Conservation (phyloP, 225 moss, liverwort and hornwort species). For the Physcomitrellopsis africana region DNA sequence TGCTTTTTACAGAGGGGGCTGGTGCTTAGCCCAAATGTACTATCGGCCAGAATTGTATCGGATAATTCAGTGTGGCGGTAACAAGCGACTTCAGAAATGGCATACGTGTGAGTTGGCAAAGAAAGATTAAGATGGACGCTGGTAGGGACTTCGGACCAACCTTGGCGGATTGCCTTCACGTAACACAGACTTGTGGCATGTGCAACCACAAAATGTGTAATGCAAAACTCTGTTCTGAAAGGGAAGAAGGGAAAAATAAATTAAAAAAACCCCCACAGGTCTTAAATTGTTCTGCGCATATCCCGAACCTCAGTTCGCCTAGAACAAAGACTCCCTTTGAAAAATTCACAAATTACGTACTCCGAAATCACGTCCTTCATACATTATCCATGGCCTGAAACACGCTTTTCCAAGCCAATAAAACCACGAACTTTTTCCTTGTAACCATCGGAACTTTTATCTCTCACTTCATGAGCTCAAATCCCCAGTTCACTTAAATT, state of each 20-base stretch:
- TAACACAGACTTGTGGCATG: conserved; percentile 14
- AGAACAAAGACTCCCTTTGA: not conserved
- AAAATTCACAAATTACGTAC: conserved; percentile 6
- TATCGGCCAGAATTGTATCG: not conserved
- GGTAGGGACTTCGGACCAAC: conserved; percentile 10
- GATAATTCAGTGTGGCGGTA: not conserved
- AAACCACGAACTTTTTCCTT: conserved; percentile 23
- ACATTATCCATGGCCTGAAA: conserved; percentile 24
- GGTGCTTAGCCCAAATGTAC: not conserved
- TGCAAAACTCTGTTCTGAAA: not conserved
- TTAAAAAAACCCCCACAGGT: not conserved
- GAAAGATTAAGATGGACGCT: not conserved
- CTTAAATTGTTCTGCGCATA: not conserved
- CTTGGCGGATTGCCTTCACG: conserved; percentile 22
- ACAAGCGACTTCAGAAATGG: not conserved
- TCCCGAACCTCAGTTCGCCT: conserved; percentile 23
- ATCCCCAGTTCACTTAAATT: conserved; percentile 21
- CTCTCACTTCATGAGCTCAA: not conserved
- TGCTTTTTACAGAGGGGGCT: conserved; percentile 4
- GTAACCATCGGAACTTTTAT: conserved; percentile 19
- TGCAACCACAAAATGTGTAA: conserved; percentile 17
- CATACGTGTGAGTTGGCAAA: not conserved
- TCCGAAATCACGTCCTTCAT: conserved; percentile 25
- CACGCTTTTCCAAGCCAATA: conserved; percentile 21
- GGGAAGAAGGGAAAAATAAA: not conserved